Conservation (phyloP, 371 early-diverging fungal genomes). For the Zychaea mexicana region DNA sequence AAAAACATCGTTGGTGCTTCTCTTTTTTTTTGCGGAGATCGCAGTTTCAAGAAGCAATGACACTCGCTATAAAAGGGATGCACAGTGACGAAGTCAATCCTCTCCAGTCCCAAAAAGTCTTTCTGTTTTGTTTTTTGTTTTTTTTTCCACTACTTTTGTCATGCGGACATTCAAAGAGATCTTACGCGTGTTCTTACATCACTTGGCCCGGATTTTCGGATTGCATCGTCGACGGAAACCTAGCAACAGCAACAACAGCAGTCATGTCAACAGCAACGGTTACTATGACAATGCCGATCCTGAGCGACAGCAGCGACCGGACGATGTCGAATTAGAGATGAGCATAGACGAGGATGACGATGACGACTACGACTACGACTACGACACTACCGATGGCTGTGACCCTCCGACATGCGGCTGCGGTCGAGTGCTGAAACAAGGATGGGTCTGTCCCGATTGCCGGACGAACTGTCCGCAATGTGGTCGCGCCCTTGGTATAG, state of each 20-base stretch:
- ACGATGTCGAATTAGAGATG: background rate
- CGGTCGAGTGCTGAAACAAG: constrained; percentile 7
- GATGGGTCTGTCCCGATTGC: constrained; percentile 11
- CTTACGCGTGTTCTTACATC: background rate
- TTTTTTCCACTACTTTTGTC: background rate
- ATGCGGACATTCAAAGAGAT: background rate
- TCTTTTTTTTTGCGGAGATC: constrained; percentile 1
- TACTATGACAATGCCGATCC: background rate
- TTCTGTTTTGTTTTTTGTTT: constrained; percentile 1
- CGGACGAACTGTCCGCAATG: constrained; percentile 3
- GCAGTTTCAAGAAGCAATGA: constrained; percentile 2
- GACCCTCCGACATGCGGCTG: constrained; percentile 5
- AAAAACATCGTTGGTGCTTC: background rate
- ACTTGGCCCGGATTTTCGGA: constrained; percentile 4
- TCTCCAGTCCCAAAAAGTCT: background rate
- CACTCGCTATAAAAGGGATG: constrained; percentile 1
- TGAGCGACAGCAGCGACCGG: background rate
- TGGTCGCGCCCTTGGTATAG: constrained; percentile 6
- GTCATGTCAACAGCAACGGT: background rate
- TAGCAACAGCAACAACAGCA: background rate
- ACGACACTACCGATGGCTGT: background rate
- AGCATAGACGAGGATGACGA: background rate
- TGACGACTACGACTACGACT: background rate
- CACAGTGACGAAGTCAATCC: background rate
- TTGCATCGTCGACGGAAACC: constrained; percentile 5